Percentiles rank a stretch among this genome's conserved stretches.
phyloP scores from a whole-genome alignment of 2,329 filamentous ascomycete species.

The Aspergillus transmontanensis region DNA sequence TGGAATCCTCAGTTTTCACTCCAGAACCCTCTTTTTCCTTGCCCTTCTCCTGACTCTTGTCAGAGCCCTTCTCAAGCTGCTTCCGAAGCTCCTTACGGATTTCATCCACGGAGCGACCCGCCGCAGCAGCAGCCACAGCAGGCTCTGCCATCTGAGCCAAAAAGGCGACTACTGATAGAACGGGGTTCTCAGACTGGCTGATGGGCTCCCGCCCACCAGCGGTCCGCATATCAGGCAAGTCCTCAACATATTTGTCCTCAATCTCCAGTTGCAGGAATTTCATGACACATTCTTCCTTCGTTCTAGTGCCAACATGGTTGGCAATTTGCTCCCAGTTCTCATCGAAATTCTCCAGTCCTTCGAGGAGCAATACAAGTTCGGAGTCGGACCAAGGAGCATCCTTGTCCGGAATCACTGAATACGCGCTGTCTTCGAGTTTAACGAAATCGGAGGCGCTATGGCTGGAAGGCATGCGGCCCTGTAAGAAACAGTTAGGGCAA shows the following conservation, averaged over 20 bases:
- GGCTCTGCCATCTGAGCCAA: slow-evolving; percentile 89
- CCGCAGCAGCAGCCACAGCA: slow-evolving; percentile 84
- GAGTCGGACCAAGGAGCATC: slow-evolving; percentile 90
- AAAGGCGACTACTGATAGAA: slow-evolving; percentile 95
- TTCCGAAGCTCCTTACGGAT: slow-evolving; percentile 78
- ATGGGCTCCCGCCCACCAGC: slow-evolving; percentile 83
- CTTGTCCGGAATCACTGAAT: slow-evolving; percentile 75
- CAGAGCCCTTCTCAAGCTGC: slow-evolving; percentile 69
- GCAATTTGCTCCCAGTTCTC: slow-evolving; percentile 95
- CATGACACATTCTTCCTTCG: slow-evolving; percentile 91
- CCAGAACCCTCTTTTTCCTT: slow-evolving; percentile 51
- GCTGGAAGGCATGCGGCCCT: slow-evolving; percentile 78
- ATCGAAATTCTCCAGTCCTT: slow-evolving; percentile 89
- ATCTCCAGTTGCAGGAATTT: slow-evolving; percentile 97
- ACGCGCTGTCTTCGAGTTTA: slow-evolving; percentile 85
- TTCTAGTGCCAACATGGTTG: slow-evolving; percentile 87
- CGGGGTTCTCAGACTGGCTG: slow-evolving; percentile 89
- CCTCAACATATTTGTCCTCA: slow-evolving; percentile 93
- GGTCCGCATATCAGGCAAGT: slow-evolving; percentile 68
- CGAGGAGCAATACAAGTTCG: slow-evolving; percentile 84
- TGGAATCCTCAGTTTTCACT: slow-evolving; percentile 59
- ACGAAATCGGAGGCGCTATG: slow-evolving; percentile 80
- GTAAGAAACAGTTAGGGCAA: slow-evolving; percentile 87
- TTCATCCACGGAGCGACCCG: slow-evolving; percentile 82
- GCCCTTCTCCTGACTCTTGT: slow-evolving; percentile 49